phyloP scores from a whole-genome alignment of 2,329 filamentous ascomycete genomes.

The Fonsecaea nubica region DNA sequence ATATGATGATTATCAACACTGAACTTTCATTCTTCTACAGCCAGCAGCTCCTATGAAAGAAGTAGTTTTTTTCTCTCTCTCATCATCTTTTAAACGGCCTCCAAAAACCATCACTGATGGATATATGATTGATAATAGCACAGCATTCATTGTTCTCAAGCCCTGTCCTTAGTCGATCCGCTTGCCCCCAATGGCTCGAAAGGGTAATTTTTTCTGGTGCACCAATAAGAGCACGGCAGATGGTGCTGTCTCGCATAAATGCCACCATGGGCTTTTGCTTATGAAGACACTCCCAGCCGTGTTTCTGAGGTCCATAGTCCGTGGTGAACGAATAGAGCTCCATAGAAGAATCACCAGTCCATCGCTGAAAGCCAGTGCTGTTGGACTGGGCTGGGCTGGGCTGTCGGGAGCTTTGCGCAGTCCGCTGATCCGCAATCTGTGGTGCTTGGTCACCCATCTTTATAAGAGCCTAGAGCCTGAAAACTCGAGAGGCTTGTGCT shows the following conservation, averaged over 20 bases:
- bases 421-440: not conserved
- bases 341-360: not conserved
- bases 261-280: not conserved
- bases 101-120: no score
- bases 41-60: no score
- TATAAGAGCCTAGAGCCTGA: no score
- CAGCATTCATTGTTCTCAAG: not conserved
- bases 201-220: slow-evolving; percentile 11
- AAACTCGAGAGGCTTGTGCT: not conserved
- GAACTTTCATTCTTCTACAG: no score
- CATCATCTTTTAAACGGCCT: no score
- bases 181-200: slow-evolving; percentile 10
- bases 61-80: not conserved
- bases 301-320: no score
- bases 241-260: not conserved
- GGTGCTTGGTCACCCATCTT: not conserved
- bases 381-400: not conserved
- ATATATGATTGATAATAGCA: not conserved
- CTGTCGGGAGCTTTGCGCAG: not conserved
- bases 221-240: slow-evolving; percentile 14
- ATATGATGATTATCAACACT: no score
- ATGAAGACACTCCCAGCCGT: not conserved
- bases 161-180: not conserved
- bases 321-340: not conserved
- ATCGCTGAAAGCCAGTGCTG: not conserved